phyloP scores from a whole-genome alignment of 2,329 filamentous ascomycete species.

The Xylaria sp. region DNA sequence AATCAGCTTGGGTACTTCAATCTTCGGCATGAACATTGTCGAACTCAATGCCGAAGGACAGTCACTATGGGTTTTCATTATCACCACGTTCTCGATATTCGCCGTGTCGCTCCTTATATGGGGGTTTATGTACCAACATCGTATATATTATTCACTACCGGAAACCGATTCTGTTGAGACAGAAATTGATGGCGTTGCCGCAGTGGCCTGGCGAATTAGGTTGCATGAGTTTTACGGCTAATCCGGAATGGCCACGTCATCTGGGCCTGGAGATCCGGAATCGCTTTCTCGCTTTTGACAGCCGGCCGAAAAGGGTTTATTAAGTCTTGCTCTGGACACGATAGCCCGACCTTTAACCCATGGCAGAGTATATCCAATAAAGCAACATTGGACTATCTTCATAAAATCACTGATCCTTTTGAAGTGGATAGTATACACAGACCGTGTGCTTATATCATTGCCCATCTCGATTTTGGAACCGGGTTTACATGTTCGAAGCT shows the following conservation, averaged over 20 bases:
- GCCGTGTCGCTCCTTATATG: not conserved
- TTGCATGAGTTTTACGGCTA: not conserved
- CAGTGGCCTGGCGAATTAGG: not conserved
- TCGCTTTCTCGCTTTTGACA: not conserved
- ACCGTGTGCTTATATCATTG: not conserved
- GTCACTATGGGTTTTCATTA: slow-evolving; percentile 1
- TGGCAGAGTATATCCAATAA: not conserved
- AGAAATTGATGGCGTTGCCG: not conserved
- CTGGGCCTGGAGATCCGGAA: not conserved
- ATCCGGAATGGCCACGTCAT: not conserved
- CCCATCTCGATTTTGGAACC: not conserved
- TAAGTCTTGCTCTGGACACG: not conserved
- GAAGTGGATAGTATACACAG: too few species aligned
- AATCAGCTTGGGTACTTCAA: slow-evolving; percentile 1
- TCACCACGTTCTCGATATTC: not conserved
- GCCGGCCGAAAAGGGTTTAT: not conserved
- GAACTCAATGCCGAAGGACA: slow-evolving; percentile 1
- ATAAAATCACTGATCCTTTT: too few species aligned
- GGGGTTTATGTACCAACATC: not conserved
- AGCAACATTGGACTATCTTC: not conserved
- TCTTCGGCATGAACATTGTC: not conserved
- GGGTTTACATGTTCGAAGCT: not conserved
- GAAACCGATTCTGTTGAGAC: too few species aligned
- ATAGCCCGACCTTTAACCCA: not conserved
- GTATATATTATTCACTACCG: not conserved